Conservation (phyloP, 2,329 filamentous ascomycete genomes). For the Didymella segeticola region DNA sequence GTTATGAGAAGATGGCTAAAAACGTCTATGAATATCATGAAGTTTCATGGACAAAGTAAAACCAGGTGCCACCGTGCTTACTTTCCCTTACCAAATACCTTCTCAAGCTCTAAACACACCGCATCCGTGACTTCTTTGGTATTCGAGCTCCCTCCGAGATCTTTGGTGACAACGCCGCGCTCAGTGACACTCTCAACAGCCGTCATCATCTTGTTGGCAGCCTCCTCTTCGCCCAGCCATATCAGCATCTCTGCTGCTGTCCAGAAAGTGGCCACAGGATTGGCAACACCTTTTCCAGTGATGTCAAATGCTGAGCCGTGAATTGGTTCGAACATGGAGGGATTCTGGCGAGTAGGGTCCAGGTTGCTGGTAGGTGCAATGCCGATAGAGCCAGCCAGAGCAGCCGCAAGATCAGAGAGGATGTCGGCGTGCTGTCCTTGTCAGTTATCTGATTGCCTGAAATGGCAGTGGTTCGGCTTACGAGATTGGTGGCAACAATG, state of each 20-base stretch:
- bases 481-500: slow-evolving; percentile 68
- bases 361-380: slow-evolving; percentile 69
- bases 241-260: slow-evolving; percentile 64
- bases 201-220: slow-evolving; percentile 58
- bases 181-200: slow-evolving; percentile 62
- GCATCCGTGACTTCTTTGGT: slow-evolving; percentile 55
- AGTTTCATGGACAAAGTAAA: no score
- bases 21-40: background rate
- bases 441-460: background rate
- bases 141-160: slow-evolving; percentile 58
- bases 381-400: slow-evolving; percentile 73
- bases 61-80: background rate
- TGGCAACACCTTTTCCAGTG: slow-evolving; percentile 63
- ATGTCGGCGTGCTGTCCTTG: slow-evolving; percentile 64
- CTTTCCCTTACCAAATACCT: slow-evolving; percentile 13
- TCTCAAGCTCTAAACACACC: slow-evolving; percentile 50
- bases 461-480: slow-evolving; percentile 14
- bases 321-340: slow-evolving; percentile 69
- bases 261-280: slow-evolving; percentile 67
- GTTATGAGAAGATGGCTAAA: no score
- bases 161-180: slow-evolving; percentile 59
- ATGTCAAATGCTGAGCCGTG: slow-evolving; percentile 67
- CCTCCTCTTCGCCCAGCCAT: slow-evolving; percentile 64
- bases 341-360: slow-evolving; percentile 67
- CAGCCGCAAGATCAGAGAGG: slow-evolving; percentile 73